Evolutionary conservation across 768 basidiomycete genomes (phyloP).

Genomic region (Trametes villosa): DNA sequence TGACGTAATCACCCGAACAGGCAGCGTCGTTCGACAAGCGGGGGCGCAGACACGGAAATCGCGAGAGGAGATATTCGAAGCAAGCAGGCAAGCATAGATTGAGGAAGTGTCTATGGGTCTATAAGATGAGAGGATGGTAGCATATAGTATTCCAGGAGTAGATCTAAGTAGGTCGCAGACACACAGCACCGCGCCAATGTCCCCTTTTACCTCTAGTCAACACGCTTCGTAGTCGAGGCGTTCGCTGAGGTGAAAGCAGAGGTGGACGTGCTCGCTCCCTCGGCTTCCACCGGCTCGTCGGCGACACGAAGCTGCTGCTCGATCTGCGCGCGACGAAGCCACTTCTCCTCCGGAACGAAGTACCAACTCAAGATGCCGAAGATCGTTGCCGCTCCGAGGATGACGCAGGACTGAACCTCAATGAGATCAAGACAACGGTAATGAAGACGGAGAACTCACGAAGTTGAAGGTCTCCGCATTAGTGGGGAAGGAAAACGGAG

Average conservation of each 20-base stretch:
- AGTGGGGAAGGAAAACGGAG: slow-evolving; percentile 89
- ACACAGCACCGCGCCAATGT: too few species aligned
- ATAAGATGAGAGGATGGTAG: too few species aligned
- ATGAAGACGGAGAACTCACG: slow-evolving; percentile 47
- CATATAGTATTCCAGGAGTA: too few species aligned
- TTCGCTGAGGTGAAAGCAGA: not conserved
- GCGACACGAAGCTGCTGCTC: slow-evolving; percentile 48
- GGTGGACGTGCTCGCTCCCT: not conserved
- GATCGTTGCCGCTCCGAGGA: slow-evolving; percentile 78
- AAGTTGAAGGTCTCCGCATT: slow-evolving; percentile 82
- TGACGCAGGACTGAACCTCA: slow-evolving; percentile 63
- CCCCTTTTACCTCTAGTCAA: not conserved
- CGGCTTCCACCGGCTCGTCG: slow-evolving; percentile 29
- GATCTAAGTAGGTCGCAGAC: not conserved
- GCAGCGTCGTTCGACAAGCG: slow-evolving; percentile 2
- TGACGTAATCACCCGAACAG: slow-evolving; percentile 1
- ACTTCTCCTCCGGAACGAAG: slow-evolving; percentile 76
- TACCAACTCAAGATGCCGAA: slow-evolving; percentile 81
- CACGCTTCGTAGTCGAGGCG: slow-evolving; percentile 5
- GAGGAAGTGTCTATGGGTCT: too few species aligned
- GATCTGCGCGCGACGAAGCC: slow-evolving; percentile 73
- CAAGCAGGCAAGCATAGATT: too few species aligned
- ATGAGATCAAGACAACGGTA: not conserved
- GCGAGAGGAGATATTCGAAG: too few species aligned
- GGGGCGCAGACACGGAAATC: not conserved